Base-by-base conservation (phyloP, 2,329 filamentous ascomycete genomes). In the Xylariales sp. region DNA sequence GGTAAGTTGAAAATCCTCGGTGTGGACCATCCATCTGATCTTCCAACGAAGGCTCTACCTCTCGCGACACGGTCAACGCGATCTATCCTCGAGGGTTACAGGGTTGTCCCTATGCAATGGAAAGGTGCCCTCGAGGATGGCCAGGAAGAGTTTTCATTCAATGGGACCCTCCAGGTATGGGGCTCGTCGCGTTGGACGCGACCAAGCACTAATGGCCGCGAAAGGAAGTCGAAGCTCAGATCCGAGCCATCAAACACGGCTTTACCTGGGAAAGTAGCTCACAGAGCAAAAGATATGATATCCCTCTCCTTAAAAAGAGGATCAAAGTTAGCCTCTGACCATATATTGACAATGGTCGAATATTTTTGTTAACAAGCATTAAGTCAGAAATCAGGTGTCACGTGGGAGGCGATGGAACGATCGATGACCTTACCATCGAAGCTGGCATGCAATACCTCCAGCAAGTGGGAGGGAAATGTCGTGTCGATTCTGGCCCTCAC, bases 51-150 rank as follows among this genome's bases (percentile, higher is more conserved):
- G 24, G 7, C 24, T 8, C 24, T 27, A 27, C 24, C 24, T 27
- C n/a, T n/a, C n/a, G n/a, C n/a, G n/a, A n/a, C n/a, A n/a, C n/a
- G n/a, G n/a, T n/a, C n/a, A n/a, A n/a, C n/a, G n/a, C n/a, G n/a
- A n/a, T n/a, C n/a, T n/a, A n/a, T 27, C 24, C 38, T 31, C 0
- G 22, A 31, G 9, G 37, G 39, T 9, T 51, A 45, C 28, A 29
- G 12, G 8, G 14, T 46, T 35, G 32, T 41, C 29, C 41, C 46
- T 21, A 43, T 51, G 43, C 36, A n/a, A 14, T 51, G 40, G 45
- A 40, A 1, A 5, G 46, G 45, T n/a, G 10, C 24, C 12, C 38
- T 45, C 16, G 32, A 43, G 31, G 31, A 27, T 11, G 32, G 21
- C 1, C 44, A 43, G 7, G 24, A 35, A 8, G 38, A 47, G 34